Conservation (phyloP, 2,329 filamentous ascomycete species). For the Fusarium circinatum region DNA sequence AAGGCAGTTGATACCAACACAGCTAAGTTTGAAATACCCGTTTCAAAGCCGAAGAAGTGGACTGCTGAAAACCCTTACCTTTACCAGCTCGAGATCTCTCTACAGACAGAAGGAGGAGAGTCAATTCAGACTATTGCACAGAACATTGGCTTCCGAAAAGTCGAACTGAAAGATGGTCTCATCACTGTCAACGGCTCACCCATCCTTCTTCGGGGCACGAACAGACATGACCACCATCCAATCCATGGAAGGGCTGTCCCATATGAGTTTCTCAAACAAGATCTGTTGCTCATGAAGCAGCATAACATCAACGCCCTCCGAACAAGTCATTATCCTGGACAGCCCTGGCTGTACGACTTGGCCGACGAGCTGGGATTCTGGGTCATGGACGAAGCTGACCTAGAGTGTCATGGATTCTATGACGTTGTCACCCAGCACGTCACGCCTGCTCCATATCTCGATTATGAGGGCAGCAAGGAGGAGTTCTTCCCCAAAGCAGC, state of each 20-base stretch:
- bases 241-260: conserved; percentile 7
- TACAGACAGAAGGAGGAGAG: not conserved
- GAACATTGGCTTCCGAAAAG: conserved; percentile 4
- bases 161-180: not conserved
- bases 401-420: conserved; percentile 8
- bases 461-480: conserved; percentile 18
- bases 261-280: conserved; percentile 10
- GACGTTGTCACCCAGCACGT: conserved; percentile 12
- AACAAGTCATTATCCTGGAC: conserved; percentile 6
- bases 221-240: conserved; percentile 14
- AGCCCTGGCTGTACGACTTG: conserved; percentile 8
- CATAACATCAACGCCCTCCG: conserved; percentile 17
- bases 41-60: not conserved
- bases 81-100: not conserved
- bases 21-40: accelerated
- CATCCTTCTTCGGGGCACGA: not conserved
- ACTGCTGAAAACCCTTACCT: conserved; percentile 1
- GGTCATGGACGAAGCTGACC: conserved; percentile 20
- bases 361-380: conserved; percentile 13
- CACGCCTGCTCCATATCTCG: conserved; percentile 3
- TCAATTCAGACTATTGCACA: not conserved
- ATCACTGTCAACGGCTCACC: conserved; percentile 4
- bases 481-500: conserved; percentile 18
- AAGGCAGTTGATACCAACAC: accelerated
- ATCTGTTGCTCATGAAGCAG: conserved; percentile 12